Evolutionary conservation across 805 yeast species (phyloP).

Genomic region (Limtongia smithiae): DNA sequence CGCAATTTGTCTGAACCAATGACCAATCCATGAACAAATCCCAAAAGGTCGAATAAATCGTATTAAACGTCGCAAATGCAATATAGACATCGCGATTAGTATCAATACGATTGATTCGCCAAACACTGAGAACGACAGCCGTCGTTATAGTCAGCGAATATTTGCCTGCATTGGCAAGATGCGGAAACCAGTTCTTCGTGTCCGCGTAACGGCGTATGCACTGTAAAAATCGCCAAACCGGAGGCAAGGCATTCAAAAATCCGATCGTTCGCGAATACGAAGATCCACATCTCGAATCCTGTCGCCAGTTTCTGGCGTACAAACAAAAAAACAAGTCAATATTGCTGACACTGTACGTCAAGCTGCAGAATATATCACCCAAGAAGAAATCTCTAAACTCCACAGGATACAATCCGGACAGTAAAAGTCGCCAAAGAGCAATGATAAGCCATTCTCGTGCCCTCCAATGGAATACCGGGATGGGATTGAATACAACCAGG

Average conservation of each 20-base stretch:
- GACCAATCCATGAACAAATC: constrained; percentile 97
- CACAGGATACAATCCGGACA: constrained; percentile 89
- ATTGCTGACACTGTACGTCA: constrained; percentile 85
- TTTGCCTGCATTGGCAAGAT: constrained; percentile 81
- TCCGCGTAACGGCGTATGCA: constrained; percentile 89
- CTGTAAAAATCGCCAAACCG: constrained; percentile 85
- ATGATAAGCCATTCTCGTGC: constrained; percentile 75
- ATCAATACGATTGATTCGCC: constrained; percentile 56
- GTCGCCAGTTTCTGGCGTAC: constrained; percentile 63
- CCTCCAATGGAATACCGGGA: constrained; percentile 51
- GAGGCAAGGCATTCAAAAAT: constrained; percentile 77
- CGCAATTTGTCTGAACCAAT: constrained; percentile 61
- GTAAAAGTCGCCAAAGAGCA: constrained; percentile 64
- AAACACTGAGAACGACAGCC: constrained; percentile 69
- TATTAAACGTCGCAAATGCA: constrained; percentile 67
- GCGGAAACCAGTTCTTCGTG: constrained; percentile 95
- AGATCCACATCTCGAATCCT: constrained; percentile 62
- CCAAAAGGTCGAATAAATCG: constrained; percentile 72
- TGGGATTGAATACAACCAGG: constrained; percentile 56
- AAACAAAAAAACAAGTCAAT: constrained; percentile 81
- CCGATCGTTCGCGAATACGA: constrained; percentile 75
- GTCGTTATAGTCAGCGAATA: constrained; percentile 65
- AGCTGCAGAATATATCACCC: constrained; percentile 86
- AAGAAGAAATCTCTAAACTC: constrained; percentile 91
- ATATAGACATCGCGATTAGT: constrained; percentile 58